These are phyloP conservation scores for Chrysochromulina tobinii DNA, from an alignment of 78 protist genomes.

Conservation along the genomic window DNA sequence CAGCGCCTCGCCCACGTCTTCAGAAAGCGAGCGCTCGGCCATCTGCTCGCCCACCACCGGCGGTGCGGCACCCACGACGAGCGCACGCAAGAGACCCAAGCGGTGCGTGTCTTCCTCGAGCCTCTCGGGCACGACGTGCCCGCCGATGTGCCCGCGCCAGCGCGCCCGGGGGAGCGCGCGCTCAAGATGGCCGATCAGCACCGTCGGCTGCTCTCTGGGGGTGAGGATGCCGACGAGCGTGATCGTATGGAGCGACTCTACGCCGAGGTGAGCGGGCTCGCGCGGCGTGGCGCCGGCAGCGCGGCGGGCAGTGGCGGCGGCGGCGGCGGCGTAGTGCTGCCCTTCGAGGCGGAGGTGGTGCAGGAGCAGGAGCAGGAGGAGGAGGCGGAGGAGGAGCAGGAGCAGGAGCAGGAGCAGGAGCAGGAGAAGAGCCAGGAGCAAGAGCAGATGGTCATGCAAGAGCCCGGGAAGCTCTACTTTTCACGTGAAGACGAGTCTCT, in stretches of 20 bases:
- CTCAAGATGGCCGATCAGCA: background rate
- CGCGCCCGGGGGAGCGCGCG: slow-evolving; percentile 7
- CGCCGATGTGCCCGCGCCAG: background rate
- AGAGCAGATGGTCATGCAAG: slow-evolving; percentile 50
- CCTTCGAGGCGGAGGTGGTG: slow-evolving; percentile 25
- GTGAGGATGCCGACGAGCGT: background rate
- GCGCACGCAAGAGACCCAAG: background rate
- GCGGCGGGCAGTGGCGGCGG: background rate
- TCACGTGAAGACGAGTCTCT: background rate
- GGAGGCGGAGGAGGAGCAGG: slow-evolving; percentile 54
- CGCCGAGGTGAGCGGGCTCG: background rate
- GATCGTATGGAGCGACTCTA: background rate
- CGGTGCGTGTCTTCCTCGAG: slow-evolving; percentile 3
- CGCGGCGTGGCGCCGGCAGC: background rate
- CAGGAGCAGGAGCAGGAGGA: slow-evolving; percentile 46
- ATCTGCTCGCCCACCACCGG: background rate
- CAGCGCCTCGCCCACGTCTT: slow-evolving; percentile 16
- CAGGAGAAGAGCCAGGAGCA: slow-evolving; percentile 62
- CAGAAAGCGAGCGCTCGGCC: slow-evolving; percentile 29
- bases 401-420: slow-evolving; percentile 56
- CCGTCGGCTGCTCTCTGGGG: background rate
- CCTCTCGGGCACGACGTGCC: background rate
- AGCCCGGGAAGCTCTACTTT: slow-evolving; percentile 39
- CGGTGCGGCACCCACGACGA: background rate
- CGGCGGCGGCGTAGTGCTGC: background rate